A percentile compares a stretch with the other conserved stretches of the same genome.
Evolutionary conservation across 495 filamentous ascomycete species (phyloP).

Genomic region (Penicillium goetzii): DNA sequence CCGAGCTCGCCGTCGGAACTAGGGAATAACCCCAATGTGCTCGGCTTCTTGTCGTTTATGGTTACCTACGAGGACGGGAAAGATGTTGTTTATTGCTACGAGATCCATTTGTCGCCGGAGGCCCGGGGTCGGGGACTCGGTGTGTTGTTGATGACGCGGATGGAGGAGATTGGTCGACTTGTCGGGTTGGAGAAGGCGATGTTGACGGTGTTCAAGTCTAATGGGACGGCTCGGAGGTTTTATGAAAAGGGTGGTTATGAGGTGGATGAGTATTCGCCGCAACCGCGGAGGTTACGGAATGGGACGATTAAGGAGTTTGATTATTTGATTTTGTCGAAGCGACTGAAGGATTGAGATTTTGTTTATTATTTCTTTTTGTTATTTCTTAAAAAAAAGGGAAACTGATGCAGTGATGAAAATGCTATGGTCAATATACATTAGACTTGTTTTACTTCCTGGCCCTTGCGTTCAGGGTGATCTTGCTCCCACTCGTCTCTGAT

Average conservation of each 20-base stretch:
- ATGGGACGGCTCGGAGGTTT: conserved; percentile 62
- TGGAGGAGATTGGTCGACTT: conserved; percentile 48
- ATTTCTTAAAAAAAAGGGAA: conserved; percentile 9
- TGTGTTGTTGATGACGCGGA: conserved; percentile 40
- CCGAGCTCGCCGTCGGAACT: conserved; percentile 1
- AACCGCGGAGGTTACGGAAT: conserved; percentile 61
- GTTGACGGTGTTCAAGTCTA: conserved; percentile 80
- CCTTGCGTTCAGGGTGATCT: conserved; percentile 85
- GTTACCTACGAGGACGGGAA: conserved; percentile 76
- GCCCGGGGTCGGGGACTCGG: conserved; percentile 56
- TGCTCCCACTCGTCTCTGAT: conserved; percentile 93
- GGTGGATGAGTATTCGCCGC: conserved; percentile 68
- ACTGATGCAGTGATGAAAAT: conserved; percentile 12
- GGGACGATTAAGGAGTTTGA: conserved; percentile 66
- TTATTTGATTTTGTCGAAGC: conserved; percentile 75
- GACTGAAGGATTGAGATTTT: conserved; percentile 31
- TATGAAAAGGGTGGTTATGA: conserved; percentile 71
- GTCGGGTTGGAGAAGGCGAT: conserved; percentile 70
- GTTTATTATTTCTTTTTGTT: conserved; percentile 5
- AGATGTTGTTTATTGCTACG: conserved; percentile 84
- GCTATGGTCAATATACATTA: conserved; percentile 43
- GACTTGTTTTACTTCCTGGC: conserved; percentile 85
- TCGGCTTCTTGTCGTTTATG: conserved; percentile 81
- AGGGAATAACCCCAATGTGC: conserved; percentile 29
- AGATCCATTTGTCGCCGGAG: conserved; percentile 69